Percentiles rank a stretch among this genome's conserved stretches.
phyloP scores from a whole-genome alignment of 1,139 yeast species.

The Wickerhamomyces sp. region DNA sequence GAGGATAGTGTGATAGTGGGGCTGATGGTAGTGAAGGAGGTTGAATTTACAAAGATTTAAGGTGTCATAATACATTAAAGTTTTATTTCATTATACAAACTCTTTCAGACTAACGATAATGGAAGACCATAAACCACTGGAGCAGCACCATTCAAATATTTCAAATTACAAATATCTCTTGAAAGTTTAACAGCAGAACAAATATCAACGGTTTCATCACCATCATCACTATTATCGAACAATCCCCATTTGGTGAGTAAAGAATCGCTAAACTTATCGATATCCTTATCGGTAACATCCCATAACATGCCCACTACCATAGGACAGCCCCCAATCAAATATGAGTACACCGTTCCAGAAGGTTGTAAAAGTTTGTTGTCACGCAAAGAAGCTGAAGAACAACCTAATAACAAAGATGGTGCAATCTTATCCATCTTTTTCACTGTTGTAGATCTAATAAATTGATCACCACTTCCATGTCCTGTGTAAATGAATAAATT shows the following conservation, averaged over 20 bases:
- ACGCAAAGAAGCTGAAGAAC: slow-evolving; percentile 76
- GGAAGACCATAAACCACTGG: slow-evolving; percentile 80
- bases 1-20: too few species aligned
- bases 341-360: slow-evolving; percentile 70
- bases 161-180: slow-evolving; percentile 59
- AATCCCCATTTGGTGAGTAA: slow-evolving; percentile 63
- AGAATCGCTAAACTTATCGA: slow-evolving; percentile 66
- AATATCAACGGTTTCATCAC: slow-evolving; percentile 24
- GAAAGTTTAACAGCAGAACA: slow-evolving; percentile 52
- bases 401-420: slow-evolving; percentile 79
- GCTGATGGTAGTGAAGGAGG: background rate
- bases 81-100: too few species aligned
- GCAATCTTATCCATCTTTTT: slow-evolving; percentile 45
- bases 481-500: slow-evolving; percentile 79
- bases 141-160: slow-evolving; percentile 73
- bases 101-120: slow-evolving; percentile 23
- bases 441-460: slow-evolving; percentile 47
- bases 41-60: too few species aligned
- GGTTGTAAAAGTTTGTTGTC: slow-evolving; percentile 62
- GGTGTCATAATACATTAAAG: too few species aligned
- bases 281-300: slow-evolving; percentile 97
- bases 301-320: slow-evolving; percentile 82
- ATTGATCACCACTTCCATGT: slow-evolving; percentile 94
- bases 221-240: slow-evolving; percentile 21
- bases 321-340: slow-evolving; percentile 77